Evolutionary conservation across 2,329 filamentous ascomycete genomes (phyloP).

Genomic region (Gliomastix tumulicola): DNA sequence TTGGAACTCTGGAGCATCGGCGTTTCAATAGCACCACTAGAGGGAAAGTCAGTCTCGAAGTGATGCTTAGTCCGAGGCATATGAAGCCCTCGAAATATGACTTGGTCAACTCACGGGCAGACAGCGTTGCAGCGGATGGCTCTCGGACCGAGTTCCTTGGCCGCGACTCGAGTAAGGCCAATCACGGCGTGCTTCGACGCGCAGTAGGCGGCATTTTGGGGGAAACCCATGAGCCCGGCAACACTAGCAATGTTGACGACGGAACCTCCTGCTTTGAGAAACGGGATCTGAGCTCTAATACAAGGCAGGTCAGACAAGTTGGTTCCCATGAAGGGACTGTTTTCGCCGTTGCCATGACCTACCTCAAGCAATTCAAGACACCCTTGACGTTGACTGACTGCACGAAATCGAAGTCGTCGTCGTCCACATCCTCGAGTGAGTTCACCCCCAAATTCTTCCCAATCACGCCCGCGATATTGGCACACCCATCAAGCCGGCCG

Average conservation of each 20-base stretch:
- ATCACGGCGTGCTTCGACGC: conserved; percentile 21
- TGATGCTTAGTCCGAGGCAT: background rate
- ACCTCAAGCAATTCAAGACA: conserved; percentile 17
- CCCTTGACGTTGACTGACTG: conserved; percentile 18
- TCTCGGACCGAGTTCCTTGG: conserved; percentile 16
- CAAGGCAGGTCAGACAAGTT: no score
- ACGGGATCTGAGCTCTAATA: conserved; percentile 9
- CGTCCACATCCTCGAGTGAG: conserved; percentile 11
- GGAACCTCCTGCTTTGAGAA: conserved; percentile 29
- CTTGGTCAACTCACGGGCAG: conserved; percentile 18
- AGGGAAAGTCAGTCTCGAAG: background rate
- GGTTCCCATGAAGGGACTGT: no score
- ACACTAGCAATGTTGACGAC: conserved; percentile 39
- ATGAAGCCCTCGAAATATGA: no score
- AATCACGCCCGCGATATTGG: conserved; percentile 25
- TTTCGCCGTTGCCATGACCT: no score
- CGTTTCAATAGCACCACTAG: conserved; percentile 20
- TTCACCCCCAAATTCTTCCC: background rate
- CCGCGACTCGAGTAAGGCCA: conserved; percentile 17
- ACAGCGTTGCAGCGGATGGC: conserved; percentile 18
- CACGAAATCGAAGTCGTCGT: conserved; percentile 16
- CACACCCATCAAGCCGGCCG: conserved; percentile 31
- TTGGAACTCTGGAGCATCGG: conserved; percentile 13
- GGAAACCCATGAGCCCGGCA: conserved; percentile 26
- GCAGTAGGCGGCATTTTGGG: conserved; percentile 17